Evolutionary conservation across 169 alveolate species (phyloP).

Genomic region (Eimeria praecox): DNA sequence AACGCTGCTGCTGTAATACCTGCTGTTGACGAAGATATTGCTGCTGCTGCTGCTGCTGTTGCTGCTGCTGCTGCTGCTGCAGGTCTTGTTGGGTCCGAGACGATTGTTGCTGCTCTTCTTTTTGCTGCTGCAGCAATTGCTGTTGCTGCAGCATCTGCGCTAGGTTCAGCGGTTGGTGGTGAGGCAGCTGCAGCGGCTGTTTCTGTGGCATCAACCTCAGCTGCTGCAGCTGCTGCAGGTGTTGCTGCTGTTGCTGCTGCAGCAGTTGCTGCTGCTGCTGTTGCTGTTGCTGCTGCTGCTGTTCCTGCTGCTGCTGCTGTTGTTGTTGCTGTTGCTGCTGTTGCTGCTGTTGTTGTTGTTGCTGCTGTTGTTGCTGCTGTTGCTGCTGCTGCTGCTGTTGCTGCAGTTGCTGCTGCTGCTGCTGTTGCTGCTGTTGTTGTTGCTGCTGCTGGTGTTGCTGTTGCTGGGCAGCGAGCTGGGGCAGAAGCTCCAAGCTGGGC

Average conservation of each 20-base stretch:
- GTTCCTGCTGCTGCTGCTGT: neutral
- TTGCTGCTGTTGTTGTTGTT: conserved; percentile 31
- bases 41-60: conserved; percentile 11
- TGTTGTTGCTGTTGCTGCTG: neutral
- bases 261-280: neutral
- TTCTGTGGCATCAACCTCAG: neutral
- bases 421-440: neutral
- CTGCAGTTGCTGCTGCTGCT: neutral
- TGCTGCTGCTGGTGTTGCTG: conserved; percentile 23
- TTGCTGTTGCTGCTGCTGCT: neutral
- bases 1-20: neutral
- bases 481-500: neutral
- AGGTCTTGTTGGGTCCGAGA: neutral
- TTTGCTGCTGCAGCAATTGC: neutral
- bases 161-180: neutral
- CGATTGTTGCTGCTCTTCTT: neutral
- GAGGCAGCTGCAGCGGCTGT: neutral
- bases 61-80: neutral
- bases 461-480: neutral
- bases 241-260: neutral
- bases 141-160: neutral
- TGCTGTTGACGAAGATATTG: neutral
- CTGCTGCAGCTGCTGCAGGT: conserved; percentile 15
- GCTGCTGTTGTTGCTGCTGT: neutral
- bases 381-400: neutral